These are phyloP conservation scores for Exophiala oligosperma DNA, from an alignment of 2,329 filamentous ascomycete genomes.

Conservation along the genomic window DNA sequence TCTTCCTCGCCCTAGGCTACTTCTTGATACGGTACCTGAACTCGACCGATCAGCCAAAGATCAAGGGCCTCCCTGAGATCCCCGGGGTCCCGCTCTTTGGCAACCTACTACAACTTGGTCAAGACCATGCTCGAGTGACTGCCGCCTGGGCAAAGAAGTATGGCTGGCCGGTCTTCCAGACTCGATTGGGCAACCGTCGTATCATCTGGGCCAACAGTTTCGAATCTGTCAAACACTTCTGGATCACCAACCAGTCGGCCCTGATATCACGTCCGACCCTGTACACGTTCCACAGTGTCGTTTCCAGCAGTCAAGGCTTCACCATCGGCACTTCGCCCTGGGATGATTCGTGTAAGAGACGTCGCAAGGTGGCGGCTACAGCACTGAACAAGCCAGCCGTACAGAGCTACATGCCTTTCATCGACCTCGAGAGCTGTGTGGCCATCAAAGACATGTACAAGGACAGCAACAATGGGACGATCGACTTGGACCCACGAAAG, in stretches of 20 bases:
- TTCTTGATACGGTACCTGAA: constrained; percentile 45
- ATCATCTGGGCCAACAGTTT: constrained; percentile 79
- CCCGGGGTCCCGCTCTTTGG: constrained; percentile 64
- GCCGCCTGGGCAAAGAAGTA: constrained; percentile 61
- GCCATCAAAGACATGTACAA: constrained; percentile 71
- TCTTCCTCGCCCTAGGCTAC: constrained; percentile 39
- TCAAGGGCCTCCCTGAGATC: constrained; percentile 62
- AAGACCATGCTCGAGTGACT: constrained; percentile 56
- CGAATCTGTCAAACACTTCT: constrained; percentile 68
- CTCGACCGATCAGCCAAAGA: constrained; percentile 58
- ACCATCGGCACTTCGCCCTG: constrained; percentile 83
- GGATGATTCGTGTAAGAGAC: constrained; percentile 76
- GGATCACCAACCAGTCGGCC: constrained; percentile 76
- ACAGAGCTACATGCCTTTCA: constrained; percentile 78
- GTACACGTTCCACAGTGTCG: constrained; percentile 79
- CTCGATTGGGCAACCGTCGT: constrained; percentile 46
- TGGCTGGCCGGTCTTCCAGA: constrained; percentile 62
- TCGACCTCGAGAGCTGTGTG: constrained; percentile 72
- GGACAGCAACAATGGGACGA: constrained; percentile 61
- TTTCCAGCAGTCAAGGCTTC: constrained; percentile 74
- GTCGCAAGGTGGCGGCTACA: constrained; percentile 75
- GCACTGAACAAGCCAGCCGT: constrained; percentile 75
- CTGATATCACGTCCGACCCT: constrained; percentile 75
- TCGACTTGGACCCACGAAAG: constrained; percentile 67
- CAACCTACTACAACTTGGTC: constrained; percentile 61